Conservation (phyloP, 2,329 filamentous ascomycete species). For the Acephala macrosclerotiorum region DNA sequence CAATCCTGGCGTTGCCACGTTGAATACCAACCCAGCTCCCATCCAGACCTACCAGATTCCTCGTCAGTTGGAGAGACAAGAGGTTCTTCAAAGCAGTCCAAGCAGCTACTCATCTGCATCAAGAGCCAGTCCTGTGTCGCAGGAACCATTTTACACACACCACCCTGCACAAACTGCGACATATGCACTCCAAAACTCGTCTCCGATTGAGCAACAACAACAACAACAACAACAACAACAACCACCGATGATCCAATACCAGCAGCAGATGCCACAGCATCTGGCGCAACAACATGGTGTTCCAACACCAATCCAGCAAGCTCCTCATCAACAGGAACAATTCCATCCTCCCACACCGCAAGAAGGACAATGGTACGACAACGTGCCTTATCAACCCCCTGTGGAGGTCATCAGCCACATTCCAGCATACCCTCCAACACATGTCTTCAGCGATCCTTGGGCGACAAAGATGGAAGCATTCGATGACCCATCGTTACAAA, state of each 20-base stretch:
- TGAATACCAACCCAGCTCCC: constrained; percentile 61
- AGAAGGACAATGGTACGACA: constrained; percentile 60
- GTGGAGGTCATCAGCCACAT: constrained; percentile 64
- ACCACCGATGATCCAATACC: constrained; percentile 47
- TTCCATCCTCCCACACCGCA: constrained; percentile 51
- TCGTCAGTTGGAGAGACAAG: constrained; percentile 50
- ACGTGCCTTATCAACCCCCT: constrained; percentile 60
- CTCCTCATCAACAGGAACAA: constrained; percentile 47
- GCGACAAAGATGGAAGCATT: constrained; percentile 60
- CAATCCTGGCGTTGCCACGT: constrained; percentile 67
- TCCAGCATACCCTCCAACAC: constrained; percentile 57
- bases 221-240: constrained; percentile 50
- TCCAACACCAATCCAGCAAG: constrained; percentile 41
- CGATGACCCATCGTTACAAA: constrained; percentile 63
- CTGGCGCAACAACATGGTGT: constrained; percentile 33
- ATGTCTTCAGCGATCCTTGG: constrained; percentile 61
- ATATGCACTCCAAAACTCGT: constrained; percentile 56
- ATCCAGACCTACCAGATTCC: constrained; percentile 54
- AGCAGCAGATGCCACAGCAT: constrained; percentile 41
- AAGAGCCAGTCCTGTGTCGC: constrained; percentile 59
- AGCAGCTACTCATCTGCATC: constrained; percentile 64
- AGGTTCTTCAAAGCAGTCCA: constrained; percentile 65
- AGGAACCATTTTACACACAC: constrained; percentile 65
- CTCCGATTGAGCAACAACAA: constrained; percentile 53
- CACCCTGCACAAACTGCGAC: constrained; percentile 56